These are phyloP conservation scores for Aegilops bicornis DNA, from an alignment of 176 grass and related monocot genomes.

Conservation along the genomic window DNA sequence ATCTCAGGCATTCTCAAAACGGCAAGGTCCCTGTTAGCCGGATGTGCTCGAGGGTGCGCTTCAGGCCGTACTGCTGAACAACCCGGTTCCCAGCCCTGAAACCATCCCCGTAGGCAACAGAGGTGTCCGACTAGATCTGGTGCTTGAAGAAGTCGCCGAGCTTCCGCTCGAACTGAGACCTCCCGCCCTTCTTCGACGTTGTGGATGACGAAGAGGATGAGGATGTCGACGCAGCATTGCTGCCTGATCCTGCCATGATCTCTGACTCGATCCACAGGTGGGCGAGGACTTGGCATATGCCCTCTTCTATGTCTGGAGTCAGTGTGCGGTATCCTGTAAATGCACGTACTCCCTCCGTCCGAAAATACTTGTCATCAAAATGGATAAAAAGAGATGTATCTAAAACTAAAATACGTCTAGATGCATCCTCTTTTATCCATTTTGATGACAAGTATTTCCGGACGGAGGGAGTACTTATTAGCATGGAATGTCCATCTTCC, in stretches of 20 bases:
- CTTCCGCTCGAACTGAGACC: slow-evolving; percentile 69
- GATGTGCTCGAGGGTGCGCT: slow-evolving; percentile 78
- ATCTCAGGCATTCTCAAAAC: slow-evolving; percentile 26
- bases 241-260: slow-evolving; percentile 54
- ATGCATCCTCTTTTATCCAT: too few relatives aligned
- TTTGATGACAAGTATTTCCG: too few relatives aligned
- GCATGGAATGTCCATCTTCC: slow-evolving; percentile 1
- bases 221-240: slow-evolving; percentile 41
- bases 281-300: slow-evolving; percentile 81
- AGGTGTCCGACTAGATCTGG: slow-evolving; percentile 73
- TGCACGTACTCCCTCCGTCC: not conserved
- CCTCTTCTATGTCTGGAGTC: slow-evolving; percentile 78
- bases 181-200: slow-evolving; percentile 44
- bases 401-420: too few relatives aligned
- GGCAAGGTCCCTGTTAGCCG: slow-evolving; percentile 63
- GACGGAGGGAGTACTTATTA: too few relatives aligned
- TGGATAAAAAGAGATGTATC: too few relatives aligned
- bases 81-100: slow-evolving; percentile 67
- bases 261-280: slow-evolving; percentile 84
- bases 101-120: slow-evolving; percentile 68
- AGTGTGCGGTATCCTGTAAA: slow-evolving; percentile 65
- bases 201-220: slow-evolving; percentile 47
- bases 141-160: slow-evolving; percentile 78
- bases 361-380: too few relatives aligned
- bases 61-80: slow-evolving; percentile 62